Evolutionary conservation across 495 filamentous ascomycete species (phyloP), one percentile per base, ranked within the genome.

Genomic region (Rhypophila decipiens): DNA sequence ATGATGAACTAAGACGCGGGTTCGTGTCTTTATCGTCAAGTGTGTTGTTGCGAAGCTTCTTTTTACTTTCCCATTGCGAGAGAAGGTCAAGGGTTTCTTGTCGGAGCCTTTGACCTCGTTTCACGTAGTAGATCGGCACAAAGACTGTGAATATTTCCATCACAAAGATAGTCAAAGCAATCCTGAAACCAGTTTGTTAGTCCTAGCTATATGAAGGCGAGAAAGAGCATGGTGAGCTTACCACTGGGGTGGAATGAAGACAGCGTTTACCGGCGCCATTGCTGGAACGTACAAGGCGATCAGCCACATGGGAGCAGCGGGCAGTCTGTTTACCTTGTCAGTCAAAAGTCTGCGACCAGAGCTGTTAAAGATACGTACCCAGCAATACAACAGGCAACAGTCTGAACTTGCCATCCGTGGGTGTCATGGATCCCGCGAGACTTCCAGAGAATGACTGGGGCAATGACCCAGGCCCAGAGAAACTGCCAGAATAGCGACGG

Each of bases 391-490:
- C 79, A 82, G 18, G 71, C 62, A 23, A 78, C 79, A 10, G 82
- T 86, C 54, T 86, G 82, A 3, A 73, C 51, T n/a, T 80, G 73
- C 83, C 83, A 87, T 44, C 78, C 76, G 44, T 85, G 76, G 4
- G 82, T 81, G 52, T 87, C 83, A 39, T 65, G 71, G 47, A 86
- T 84, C 29, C 56, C 56, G 37, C 69, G 61, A 1, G 67, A 64
- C 34, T 53, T 55, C 67, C 67, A 72, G 2, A 72, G 58, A 22
- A 70, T 51, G n/a, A 66, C 55, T 11, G 69, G 69, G 9, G 69
- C 67, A 20, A 69, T 68, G 34, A 83, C 59, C 67, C 75, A 85
- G 19, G 79, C 69, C 82, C 82, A 86, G 41, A 80, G 55, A 23
- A 80, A 70, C 57, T 83, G 80, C 75, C 76, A 80, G n/a, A 79